Base-by-base conservation (phyloP, 139 green algal genomes). In the Nannochloris sp. region DNA sequence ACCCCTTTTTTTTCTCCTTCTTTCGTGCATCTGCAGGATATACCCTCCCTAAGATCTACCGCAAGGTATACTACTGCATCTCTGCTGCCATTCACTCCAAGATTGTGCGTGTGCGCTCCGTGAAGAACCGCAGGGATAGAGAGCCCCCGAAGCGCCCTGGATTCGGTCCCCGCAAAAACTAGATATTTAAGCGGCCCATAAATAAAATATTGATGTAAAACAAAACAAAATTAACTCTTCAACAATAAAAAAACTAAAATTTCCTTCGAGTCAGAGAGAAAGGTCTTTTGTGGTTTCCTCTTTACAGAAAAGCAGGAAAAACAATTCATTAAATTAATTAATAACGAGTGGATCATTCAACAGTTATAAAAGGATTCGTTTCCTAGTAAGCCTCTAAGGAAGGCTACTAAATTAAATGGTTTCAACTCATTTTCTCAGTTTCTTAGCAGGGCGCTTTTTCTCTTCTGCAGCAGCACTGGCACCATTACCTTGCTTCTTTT, bases 21-120 rank as follows among this genome's bases (percentile, higher is more conserved):
- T 33, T 29, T 33, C 19, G 6, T 0, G n/a, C n/a, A n/a, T 47
- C 35, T 38, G 32, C 81, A 95, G 88, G 82, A 61, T 99, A 99
- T 61, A 82, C 82, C 24, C 85, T 99, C 64, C 94, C 94, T 68
- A 99, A 99, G 91, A 92, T 99, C 68, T 99, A 99, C 87, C 78
- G 92, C 27, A 65, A 99, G 83, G 91, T 99, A 64, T 97, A 99
- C 89, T 99, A 99, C 89, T 97, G 86, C 77, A 88, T 99, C 61
- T 95, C 82, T 30, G 96, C 95, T 34, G 94, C 94, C 68, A 98
- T 99, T 79, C 94, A 99, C 84, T 95, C 85, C 72, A 96, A 96
- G 74, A 90, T 99, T 33, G 94, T 99, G 75, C 89, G 94, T 58
- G 94, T 99, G 82, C 84, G 94, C 60, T 92, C 77, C 63, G 60